Base-by-base conservation (phyloP, 1,284 basidiomycete genomes). In the Microbotryum saponariae region DNA sequence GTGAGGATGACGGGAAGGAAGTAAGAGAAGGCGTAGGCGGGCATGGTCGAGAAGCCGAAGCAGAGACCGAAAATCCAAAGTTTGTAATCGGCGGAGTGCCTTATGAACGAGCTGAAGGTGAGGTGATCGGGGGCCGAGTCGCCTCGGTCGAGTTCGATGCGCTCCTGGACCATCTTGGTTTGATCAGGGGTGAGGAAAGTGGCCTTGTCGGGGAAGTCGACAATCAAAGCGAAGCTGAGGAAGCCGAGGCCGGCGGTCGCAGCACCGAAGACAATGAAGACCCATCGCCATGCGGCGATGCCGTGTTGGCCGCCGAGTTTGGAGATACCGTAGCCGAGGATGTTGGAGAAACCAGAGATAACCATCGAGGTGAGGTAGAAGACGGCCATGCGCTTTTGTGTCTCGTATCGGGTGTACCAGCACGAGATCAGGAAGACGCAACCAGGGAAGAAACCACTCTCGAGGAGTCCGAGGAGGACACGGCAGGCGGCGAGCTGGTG, bases 391-490 rank as follows among this genome's bases (percentile, higher is more conserved):
- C 76, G 71, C 37, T 67, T 69, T 53, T 78, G 76, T 57, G 76
- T 76, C 67, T 78, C 76, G 58, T 73, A 72, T 14, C 79, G 75
- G 1, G 77, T 76, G 69, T 79, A 80, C 78, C 78, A 79, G 46
- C 72, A 50, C 12, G 76, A 74, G 61, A 79, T 74, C n/a, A 80
- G 71, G 71, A 73, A 78, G 2, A 76, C 75, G 54, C 72, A 47
- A 16, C 44, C 51, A 18, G 70, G 72, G 63, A 74, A 73, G 57
- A 74, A 71, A 4, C 70, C 65, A 50, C 65, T 71, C 62, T 77
- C 76, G 33, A 77, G 70, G 4, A 72, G 57, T n/a, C 77, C 79
- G 46, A 79, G 70, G 2, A 79, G 63, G 8, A 75, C 72, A 47
- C 78, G 74, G 46, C 75, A 74, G 49, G 72, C 76, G 9, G 74